Evolutionary conservation across 1,284 basidiomycete species (phyloP), one percentile per base, ranked within the genome.

Genomic region (Moniliella sp.): DNA sequence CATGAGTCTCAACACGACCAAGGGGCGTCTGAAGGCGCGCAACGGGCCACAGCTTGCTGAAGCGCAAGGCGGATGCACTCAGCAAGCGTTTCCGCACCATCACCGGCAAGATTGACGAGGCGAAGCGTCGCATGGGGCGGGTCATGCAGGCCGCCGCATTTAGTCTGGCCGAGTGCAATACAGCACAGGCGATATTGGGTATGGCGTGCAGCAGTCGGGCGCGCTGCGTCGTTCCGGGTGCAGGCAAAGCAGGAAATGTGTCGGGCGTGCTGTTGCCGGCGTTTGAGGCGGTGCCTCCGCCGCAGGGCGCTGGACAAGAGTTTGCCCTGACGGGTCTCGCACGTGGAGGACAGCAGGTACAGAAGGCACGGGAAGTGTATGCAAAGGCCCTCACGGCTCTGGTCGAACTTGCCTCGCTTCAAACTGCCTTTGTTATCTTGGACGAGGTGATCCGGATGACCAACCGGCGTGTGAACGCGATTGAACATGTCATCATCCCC

Each of bases 381-480:
- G 78, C 86, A 3, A 94, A 97, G 61, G 91, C 91, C 0, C 75
- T 97, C 15, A 82, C 88, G 61, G 91, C 86, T 1, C 69, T 99
- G 11, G 88, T 99, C 18, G 91, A 99, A 60, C 71, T 99, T 27
- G 91, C 91, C 1, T 93, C 84, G 25, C 66, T 99, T 18, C 67
- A 67, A 67, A 94, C 91, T 0, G 91, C 91, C 4, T 99, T 99
- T 66, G 88, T 80, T 34, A 94, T 97, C 46, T 71, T 99, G 15
- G 91, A 99, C 62, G 91, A 97, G 65, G 91, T 97, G 39, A 99
- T 99, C 58, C 76, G 83, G 33, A 83, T 88, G 27, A 97, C 91
- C 15, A 99, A 94, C 62, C 76, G 91, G 28, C 75, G 91, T 44
- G 91, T 99, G 18, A 99, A 99, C 54, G 91, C 91, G 3, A 91